Percentiles rank a stretch among this genome's conserved stretches.
Evolutionary conservation across 2,329 filamentous ascomycete species (phyloP).

Genomic region (Sporothrix pseudoabietina): DNA sequence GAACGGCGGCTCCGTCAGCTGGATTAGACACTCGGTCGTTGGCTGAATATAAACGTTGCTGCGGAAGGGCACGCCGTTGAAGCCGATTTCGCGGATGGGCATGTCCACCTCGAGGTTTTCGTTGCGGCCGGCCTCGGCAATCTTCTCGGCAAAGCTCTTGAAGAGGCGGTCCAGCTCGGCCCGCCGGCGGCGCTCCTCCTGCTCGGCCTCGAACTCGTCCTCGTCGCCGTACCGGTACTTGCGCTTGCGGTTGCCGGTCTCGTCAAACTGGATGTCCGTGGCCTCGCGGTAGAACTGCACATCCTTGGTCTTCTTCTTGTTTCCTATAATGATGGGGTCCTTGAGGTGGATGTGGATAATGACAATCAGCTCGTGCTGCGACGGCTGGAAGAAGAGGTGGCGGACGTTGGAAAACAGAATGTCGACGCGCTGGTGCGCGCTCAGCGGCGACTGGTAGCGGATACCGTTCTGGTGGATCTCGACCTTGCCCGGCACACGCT

Average conservation of each 20-base stretch:
- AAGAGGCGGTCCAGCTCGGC: constrained; percentile 95
- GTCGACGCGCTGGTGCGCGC: constrained; percentile 82
- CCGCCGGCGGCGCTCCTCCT: constrained; percentile 88
- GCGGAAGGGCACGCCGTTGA: constrained; percentile 93
- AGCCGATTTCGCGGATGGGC: constrained; percentile 93
- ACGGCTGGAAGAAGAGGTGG: constrained; percentile 98
- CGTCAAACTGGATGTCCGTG: constrained; percentile 97
- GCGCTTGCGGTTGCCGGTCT: constrained; percentile 95
- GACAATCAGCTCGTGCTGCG: constrained; percentile 92
- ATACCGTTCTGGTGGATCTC: constrained; percentile 99
- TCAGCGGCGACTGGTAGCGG: constrained; percentile 81
- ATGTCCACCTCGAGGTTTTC: constrained; percentile 93
- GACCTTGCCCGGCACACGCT: constrained; percentile 91
- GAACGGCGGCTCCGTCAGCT: constrained; percentile 95
- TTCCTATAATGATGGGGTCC: constrained; percentile 96
- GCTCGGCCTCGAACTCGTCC: constrained; percentile 97
- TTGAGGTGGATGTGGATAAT: constrained; percentile 98
- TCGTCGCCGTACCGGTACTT: constrained; percentile 98
- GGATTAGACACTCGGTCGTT: constrained; percentile 94
- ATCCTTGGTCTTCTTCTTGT: constrained; percentile 97
- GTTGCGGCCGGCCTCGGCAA: constrained; percentile 89
- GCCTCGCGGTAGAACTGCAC: constrained; percentile 98
- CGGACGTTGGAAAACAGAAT: constrained; percentile 98
- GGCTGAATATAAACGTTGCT: constrained; percentile 96
- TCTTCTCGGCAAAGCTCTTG: constrained; percentile 95